phyloP scores from a whole-genome alignment of 176 grass and related monocot species.

The Olyra latifolia region DNA sequence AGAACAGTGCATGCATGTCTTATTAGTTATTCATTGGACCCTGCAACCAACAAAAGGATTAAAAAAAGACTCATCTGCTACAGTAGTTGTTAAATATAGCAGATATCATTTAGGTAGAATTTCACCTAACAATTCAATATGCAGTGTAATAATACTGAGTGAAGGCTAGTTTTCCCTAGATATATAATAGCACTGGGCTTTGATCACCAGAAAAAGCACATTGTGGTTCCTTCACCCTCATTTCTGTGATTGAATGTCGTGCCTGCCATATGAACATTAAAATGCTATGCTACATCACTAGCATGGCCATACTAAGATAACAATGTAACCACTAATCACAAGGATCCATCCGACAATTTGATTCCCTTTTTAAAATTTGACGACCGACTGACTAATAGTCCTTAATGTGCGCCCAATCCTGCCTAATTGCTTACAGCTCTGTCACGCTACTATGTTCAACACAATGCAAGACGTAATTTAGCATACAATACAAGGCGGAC shows the following conservation, averaged over 20 bases:
- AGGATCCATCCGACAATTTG: not conserved
- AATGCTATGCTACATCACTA: not conserved
- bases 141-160: not conserved
- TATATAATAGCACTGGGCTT: not conserved
- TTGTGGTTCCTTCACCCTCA: not conserved
- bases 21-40: not conserved
- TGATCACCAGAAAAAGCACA: constrained; percentile 3
- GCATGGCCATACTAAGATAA: not conserved
- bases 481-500: not conserved
- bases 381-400: not conserved
- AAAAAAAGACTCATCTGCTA: not conserved
- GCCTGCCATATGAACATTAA: not conserved
- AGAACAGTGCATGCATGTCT: not conserved
- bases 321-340: not conserved
- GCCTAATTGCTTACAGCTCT: not conserved
- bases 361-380: not conserved
- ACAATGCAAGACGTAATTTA: not conserved
- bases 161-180: not conserved
- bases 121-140: not conserved
- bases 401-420: not conserved
- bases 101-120: not conserved
- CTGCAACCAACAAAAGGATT: constrained; percentile 5
- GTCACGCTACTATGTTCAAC: not conserved
- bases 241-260: not conserved
- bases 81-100: not conserved